Evolutionary conservation across 2,329 filamentous ascomycete species (phyloP).

Genomic region (Arthrobotrys iridis): DNA sequence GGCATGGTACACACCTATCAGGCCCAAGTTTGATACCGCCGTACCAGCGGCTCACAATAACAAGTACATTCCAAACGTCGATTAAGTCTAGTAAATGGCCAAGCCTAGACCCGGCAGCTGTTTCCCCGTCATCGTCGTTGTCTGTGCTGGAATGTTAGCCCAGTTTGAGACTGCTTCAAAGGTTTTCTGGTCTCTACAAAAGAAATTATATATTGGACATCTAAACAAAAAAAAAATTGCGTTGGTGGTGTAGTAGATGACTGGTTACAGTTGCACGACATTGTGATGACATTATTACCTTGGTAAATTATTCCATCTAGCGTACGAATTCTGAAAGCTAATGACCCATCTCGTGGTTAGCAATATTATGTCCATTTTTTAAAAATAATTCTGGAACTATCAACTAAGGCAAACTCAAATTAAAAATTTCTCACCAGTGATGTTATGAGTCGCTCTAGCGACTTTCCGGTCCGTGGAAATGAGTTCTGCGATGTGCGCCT

Average conservation of each 20-base stretch:
- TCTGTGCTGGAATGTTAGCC: slow-evolving; percentile 64
- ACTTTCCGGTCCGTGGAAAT: slow-evolving; percentile 84
- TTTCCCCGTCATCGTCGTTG: slow-evolving; percentile 95
- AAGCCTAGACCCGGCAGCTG: slow-evolving; percentile 84
- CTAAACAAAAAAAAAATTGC: slow-evolving; percentile 13
- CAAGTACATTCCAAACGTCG: slow-evolving; percentile 90
- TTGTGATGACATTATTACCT: slow-evolving; percentile 17
- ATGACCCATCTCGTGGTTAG: slow-evolving; percentile 21
- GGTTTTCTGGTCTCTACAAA: not conserved
- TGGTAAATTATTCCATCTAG: slow-evolving; percentile 50
- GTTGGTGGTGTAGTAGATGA: slow-evolving; percentile 20
- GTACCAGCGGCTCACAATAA: slow-evolving; percentile 95
- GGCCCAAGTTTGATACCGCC: slow-evolving; percentile 89
- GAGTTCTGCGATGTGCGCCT: slow-evolving; percentile 76
- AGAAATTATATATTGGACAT: not conserved
- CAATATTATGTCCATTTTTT: not conserved
- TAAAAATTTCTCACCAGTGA: slow-evolving; percentile 65
- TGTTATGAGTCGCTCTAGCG: slow-evolving; percentile 91
- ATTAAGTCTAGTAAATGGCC: slow-evolving; percentile 93
- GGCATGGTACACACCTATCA: slow-evolving; percentile 66
- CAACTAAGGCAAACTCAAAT: slow-evolving; percentile 10
- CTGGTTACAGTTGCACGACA: not conserved
- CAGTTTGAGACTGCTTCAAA: not conserved
- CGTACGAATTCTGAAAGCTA: slow-evolving; percentile 52
- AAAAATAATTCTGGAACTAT: slow-evolving; percentile 8